These are phyloP conservation scores for Curvularia lunata DNA, from an alignment of 2,329 filamentous ascomycete species.

Conservation along the genomic window DNA sequence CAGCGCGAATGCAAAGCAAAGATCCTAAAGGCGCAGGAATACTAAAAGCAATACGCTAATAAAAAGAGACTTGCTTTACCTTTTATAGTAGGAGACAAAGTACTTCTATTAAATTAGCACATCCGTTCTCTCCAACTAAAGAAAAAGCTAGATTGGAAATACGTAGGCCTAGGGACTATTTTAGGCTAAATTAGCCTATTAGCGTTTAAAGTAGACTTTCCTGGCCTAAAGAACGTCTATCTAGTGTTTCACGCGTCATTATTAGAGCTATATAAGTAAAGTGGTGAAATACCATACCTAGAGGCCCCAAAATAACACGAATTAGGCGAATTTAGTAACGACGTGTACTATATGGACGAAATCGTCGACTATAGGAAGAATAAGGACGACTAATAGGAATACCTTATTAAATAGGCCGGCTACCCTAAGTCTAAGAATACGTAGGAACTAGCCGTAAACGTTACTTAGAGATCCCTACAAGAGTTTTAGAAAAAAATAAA, in stretches of 20 bases:
- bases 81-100: not conserved
- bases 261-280: not conserved
- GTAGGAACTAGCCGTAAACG: too few relatives aligned
- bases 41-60: not conserved
- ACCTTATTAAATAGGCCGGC: not conserved
- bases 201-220: not conserved
- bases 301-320: not conserved
- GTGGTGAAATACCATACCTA: not conserved
- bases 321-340: not conserved
- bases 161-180: not conserved
- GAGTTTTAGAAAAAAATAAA: too few relatives aligned
- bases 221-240: not conserved
- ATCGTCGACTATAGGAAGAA: not conserved
- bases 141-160: conserved; percentile 2
- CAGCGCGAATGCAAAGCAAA: not conserved
- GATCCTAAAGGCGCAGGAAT: not conserved
- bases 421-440: not conserved
- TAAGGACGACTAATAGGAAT: conserved; percentile 1
- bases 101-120: not conserved
- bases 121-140: not conserved
- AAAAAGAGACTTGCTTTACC: not conserved
- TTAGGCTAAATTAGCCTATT: not conserved
- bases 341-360: not conserved
- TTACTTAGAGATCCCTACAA: too few relatives aligned
- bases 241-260: not conserved